Percentiles rank a stretch among this genome's conserved stretches.
These are phyloP conservation scores for Rhizoctonia solani DNA, from an alignment of 1,284 basidiomycete species.

Conservation along the genomic window DNA sequence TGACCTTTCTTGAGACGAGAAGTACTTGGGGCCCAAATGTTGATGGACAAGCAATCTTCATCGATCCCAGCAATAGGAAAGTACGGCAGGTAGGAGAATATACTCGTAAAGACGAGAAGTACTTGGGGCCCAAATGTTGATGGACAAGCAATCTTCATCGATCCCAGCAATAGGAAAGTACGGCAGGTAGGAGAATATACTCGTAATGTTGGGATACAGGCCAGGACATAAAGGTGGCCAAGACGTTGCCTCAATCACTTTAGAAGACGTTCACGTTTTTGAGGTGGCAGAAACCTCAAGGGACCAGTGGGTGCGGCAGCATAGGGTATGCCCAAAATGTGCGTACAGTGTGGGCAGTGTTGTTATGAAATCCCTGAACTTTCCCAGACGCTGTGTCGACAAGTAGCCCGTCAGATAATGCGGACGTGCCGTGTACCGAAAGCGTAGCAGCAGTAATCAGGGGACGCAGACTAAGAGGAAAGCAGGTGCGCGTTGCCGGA, in stretches of 20 bases:
- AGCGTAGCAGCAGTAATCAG: too few relatives aligned
- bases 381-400: conserved; percentile 7
- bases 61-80: conserved; percentile 2
- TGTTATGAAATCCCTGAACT: conserved; percentile 17
- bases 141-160: conserved; percentile 31
- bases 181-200: conserved; percentile 3
- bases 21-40: conserved; percentile 34
- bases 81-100: conserved; percentile 23
- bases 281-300: conserved; percentile 16
- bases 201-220: conserved; percentile 6
- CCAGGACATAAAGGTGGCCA: conserved; percentile 26
- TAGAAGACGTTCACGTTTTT: neutral
- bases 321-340: conserved; percentile 31
- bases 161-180: conserved; percentile 14
- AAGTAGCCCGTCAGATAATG: neutral
- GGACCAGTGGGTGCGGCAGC: conserved; percentile 24
- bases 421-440: neutral
- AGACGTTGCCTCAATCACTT: conserved; percentile 19
- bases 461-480: too few relatives aligned
- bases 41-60: conserved; percentile 34
- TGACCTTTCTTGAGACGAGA: conserved; percentile 21
- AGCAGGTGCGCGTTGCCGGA: conserved; percentile 3
- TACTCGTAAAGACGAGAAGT: conserved; percentile 3
- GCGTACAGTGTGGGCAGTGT: conserved; percentile 28
- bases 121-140: conserved; percentile 35